phyloP scores from a whole-genome alignment of 768 basidiomycete species.

The Royoungia palumana region DNA sequence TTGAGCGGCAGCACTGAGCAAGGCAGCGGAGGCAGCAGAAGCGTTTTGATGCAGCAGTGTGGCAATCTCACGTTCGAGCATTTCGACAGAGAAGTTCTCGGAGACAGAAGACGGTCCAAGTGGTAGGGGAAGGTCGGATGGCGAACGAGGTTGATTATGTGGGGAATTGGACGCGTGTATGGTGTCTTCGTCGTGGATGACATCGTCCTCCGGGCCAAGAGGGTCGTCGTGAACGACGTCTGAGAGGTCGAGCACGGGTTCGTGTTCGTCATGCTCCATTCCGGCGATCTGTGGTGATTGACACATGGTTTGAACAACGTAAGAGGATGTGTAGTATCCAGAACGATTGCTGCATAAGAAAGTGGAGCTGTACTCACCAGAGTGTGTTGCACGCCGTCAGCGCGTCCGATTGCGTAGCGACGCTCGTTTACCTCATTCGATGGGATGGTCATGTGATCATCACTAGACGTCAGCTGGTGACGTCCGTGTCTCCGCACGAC shows the following conservation, averaged over 20 bases:
- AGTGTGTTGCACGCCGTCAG: slow-evolving; percentile 16
- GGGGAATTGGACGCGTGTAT: slow-evolving; percentile 29
- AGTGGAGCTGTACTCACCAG: slow-evolving; percentile 11
- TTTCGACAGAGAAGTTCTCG: slow-evolving; percentile 61
- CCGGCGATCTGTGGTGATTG: slow-evolving; percentile 13
- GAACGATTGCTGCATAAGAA: too few relatives aligned
- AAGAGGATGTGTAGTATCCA: not conserved
- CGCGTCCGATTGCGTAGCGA: slow-evolving; percentile 5
- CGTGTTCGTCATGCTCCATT: slow-evolving; percentile 56
- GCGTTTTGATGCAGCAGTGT: slow-evolving; percentile 73
- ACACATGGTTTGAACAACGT: not conserved
- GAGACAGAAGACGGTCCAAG: slow-evolving; percentile 39
- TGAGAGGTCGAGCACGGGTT: slow-evolving; percentile 66
- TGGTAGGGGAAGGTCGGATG: slow-evolving; percentile 32
- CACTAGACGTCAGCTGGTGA: too few relatives aligned
- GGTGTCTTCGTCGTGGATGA: slow-evolving; percentile 28
- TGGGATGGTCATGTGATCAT: slow-evolving; percentile 23
- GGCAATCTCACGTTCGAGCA: slow-evolving; percentile 76
- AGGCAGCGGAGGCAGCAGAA: slow-evolving; percentile 61
- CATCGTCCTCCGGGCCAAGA: slow-evolving; percentile 53
- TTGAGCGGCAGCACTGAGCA: slow-evolving; percentile 64
- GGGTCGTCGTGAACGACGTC: slow-evolving; percentile 84
- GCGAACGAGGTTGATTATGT: slow-evolving; percentile 12
- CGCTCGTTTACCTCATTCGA: slow-evolving; percentile 28
- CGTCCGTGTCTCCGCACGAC: not conserved